Conservation (phyloP, 495 filamentous ascomycete species). For the Cairneyella variabilis region DNA sequence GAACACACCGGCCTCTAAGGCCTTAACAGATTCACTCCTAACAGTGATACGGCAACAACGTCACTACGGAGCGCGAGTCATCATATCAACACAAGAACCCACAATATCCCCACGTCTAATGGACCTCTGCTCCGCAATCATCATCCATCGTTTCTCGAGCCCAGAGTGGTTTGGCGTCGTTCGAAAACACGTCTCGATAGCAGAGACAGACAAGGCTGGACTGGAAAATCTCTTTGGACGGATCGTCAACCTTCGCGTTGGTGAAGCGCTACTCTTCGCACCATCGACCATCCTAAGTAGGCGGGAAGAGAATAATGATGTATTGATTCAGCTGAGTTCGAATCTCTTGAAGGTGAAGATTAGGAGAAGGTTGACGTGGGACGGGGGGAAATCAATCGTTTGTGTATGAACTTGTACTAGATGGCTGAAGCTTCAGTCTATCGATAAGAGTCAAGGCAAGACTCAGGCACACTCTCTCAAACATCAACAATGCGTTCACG, state of each 20-base stretch:
- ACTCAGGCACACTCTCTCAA: too few species aligned
- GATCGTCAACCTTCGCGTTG: constrained; percentile 24
- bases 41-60: constrained; percentile 64
- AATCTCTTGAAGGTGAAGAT: constrained; percentile 23
- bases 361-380: constrained; percentile 26
- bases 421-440: too few species aligned
- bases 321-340: constrained; percentile 4
- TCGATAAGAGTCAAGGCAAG: too few species aligned
- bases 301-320: neutral
- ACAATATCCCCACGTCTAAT: constrained; percentile 65
- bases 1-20: constrained; percentile 34
- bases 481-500: too few species aligned
- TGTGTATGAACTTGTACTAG: too few species aligned
- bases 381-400: constrained; percentile 20
- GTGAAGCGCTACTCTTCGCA: constrained; percentile 29
- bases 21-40: constrained; percentile 61
- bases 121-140: constrained; percentile 63
- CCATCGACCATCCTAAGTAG: constrained; percentile 12
- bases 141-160: constrained; percentile 70
- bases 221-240: constrained; percentile 14
- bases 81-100: constrained; percentile 77
- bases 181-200: constrained; percentile 58
- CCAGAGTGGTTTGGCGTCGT: constrained; percentile 58
- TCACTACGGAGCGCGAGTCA: constrained; percentile 58
- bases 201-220: constrained; percentile 3